A percentile compares a stretch with the other conserved stretches of the same genome.
Evolutionary conservation across 2,329 filamentous ascomycete species (phyloP).

Genomic region (Curvularia verruculosa): DNA sequence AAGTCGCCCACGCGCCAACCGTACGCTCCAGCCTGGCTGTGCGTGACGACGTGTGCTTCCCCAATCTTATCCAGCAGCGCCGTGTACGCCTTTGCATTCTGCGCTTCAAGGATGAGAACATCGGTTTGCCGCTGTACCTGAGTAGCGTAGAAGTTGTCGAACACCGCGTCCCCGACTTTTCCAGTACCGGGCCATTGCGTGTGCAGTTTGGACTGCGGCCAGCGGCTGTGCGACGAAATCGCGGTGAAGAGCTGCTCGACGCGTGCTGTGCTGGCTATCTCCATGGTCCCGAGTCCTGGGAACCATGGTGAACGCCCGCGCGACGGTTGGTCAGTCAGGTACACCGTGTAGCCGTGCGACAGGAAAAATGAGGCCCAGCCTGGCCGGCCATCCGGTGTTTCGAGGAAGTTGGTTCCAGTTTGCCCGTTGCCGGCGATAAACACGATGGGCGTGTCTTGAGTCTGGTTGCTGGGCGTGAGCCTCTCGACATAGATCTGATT

Average conservation of each 20-base stretch:
- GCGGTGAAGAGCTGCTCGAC: constrained; percentile 45
- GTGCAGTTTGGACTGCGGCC: constrained; percentile 53
- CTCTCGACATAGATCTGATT: constrained; percentile 27
- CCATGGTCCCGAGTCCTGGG: constrained; percentile 38
- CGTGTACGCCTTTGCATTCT: constrained; percentile 48
- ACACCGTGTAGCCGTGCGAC: constrained; percentile 55
- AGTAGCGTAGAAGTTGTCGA: constrained; percentile 57
- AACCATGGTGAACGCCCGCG: constrained; percentile 55
- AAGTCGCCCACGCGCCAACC: constrained; percentile 59
- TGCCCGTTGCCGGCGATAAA: constrained; percentile 39
- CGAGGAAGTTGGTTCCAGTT: constrained; percentile 45
- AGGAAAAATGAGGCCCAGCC: constrained; percentile 60
- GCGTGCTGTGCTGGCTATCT: constrained; percentile 12
- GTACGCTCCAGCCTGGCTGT: constrained; percentile 58
- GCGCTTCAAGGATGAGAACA: constrained; percentile 36
- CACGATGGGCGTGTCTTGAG: constrained; percentile 29
- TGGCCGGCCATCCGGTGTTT: constrained; percentile 56
- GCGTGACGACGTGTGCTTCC: constrained; percentile 55
- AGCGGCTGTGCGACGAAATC: constrained; percentile 44
- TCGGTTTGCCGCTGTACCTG: constrained; percentile 50
- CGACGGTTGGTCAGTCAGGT: constrained; percentile 56
- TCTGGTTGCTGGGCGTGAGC: constrained; percentile 20
- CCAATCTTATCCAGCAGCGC: constrained; percentile 54
- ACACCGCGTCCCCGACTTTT: constrained; percentile 53
- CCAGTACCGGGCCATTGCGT: constrained; percentile 53